These are phyloP conservation scores for Parietaria judaica DNA, from an alignment of 306 rosid species.

Conservation along the genomic window DNA sequence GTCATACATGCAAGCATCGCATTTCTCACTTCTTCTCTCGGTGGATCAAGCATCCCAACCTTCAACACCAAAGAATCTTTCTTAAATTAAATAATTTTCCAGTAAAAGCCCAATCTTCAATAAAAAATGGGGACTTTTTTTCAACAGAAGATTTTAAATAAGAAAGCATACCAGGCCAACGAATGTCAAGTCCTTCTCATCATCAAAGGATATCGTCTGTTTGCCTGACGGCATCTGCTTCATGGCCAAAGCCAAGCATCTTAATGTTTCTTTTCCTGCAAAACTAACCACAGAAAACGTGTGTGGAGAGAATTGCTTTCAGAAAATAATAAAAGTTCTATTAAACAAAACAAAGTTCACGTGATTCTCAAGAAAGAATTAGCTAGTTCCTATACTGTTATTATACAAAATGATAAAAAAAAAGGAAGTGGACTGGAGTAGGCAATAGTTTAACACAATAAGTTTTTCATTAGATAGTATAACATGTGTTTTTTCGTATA, in stretches of 20 bases:
- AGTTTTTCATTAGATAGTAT: no score
- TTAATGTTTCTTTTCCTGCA: slow-evolving; percentile 91
- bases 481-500: no score
- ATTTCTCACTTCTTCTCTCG: slow-evolving; percentile 92
- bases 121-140: no score
- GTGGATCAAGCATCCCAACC: slow-evolving; percentile 99
- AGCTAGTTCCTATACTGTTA: background rate
- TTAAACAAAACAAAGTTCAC: no score
- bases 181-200: slow-evolving; percentile 90
- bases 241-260: slow-evolving; percentile 90
- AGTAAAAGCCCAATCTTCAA: no score
- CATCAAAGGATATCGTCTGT: slow-evolving; percentile 52
- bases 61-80: slow-evolving; percentile 23
- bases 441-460: no score
- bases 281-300: slow-evolving; percentile 52
- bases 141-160: no score
- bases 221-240: slow-evolving; percentile 73
- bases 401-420: background rate
- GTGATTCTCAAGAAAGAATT: no score
- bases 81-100: background rate
- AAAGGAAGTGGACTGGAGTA: no score
- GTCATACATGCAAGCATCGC: slow-evolving; percentile 94
- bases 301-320: slow-evolving; percentile 11
- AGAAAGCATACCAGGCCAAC: slow-evolving; percentile 99
- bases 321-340: background rate